Conservation (phyloP, 768 basidiomycete genomes). For the Leccinum boreale region DNA sequence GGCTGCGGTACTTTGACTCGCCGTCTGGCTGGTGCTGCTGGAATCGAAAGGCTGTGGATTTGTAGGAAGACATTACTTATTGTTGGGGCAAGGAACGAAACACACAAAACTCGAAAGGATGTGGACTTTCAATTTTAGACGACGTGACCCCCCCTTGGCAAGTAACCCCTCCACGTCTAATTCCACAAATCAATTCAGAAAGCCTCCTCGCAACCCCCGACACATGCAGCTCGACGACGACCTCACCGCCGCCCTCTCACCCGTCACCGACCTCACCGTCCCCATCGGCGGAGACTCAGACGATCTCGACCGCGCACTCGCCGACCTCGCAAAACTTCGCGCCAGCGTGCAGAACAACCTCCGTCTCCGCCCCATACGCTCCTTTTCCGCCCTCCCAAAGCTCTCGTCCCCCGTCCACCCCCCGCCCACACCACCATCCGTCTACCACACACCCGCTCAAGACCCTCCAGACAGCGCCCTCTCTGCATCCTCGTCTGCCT, state of each 20-base stretch:
- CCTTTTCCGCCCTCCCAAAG: constrained; percentile 50
- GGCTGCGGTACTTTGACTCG: constrained; percentile 45
- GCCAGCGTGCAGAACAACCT: constrained; percentile 74
- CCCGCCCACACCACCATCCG: background rate
- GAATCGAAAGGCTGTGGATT: constrained; percentile 27
- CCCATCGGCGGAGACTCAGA: constrained; percentile 35
- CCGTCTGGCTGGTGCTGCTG: constrained; percentile 18
- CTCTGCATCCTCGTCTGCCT: constrained; percentile 30
- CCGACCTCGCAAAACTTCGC: constrained; percentile 64
- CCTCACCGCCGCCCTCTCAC: constrained; percentile 33
- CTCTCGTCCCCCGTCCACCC: constrained; percentile 21
- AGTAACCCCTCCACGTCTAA: constrained; percentile 9
- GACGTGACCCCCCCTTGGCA: constrained; percentile 11
- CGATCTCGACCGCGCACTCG: constrained; percentile 67
- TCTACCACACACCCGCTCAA: background rate
- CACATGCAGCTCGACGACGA: constrained; percentile 21
- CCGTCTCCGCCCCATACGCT: constrained; percentile 72
- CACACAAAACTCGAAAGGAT: background rate
- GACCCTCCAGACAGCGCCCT: constrained; percentile 23
- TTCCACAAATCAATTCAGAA: too few species aligned
- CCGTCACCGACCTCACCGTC: constrained; percentile 23
- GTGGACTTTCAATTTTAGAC: constrained; percentile 26
- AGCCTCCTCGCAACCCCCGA: constrained; percentile 21
- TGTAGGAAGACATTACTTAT: constrained; percentile 30
- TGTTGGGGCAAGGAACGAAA: background rate